Evolutionary conservation across 202 grass and related monocot genomes (phyloP).

Genomic region (Elaeis oleifera): DNA sequence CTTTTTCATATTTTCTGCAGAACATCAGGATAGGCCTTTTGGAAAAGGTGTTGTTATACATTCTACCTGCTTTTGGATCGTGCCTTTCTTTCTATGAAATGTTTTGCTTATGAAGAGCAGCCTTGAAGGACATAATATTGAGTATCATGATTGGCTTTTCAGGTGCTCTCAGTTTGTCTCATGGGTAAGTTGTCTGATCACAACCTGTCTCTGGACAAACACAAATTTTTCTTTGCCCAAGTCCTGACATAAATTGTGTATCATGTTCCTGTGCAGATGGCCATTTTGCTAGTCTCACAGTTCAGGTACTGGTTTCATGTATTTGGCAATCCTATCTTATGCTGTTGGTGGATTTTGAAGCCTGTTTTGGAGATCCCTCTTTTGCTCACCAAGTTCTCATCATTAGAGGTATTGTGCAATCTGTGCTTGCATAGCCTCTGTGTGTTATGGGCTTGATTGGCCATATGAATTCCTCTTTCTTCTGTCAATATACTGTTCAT

Average conservation of each 20-base stretch:
- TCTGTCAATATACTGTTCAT: no score
- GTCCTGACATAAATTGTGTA: slow-evolving; percentile 3
- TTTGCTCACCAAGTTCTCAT: slow-evolving; percentile 54
- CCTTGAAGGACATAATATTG: slow-evolving; percentile 27
- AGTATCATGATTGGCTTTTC: slow-evolving; percentile 42
- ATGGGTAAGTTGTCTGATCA: slow-evolving; percentile 51
- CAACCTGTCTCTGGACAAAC: no score
- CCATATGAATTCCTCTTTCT: no score
- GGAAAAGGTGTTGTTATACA: slow-evolving; percentile 41
- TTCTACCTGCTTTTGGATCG: slow-evolving; percentile 45
- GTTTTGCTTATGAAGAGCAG: slow-evolving; percentile 40
- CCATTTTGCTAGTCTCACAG: slow-evolving; percentile 29
- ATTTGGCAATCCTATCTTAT: slow-evolving; percentile 59
- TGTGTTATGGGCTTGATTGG: no score
- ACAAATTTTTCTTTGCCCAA: not conserved
- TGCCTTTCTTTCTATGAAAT: slow-evolving; percentile 45
- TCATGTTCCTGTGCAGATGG: slow-evolving; percentile 36
- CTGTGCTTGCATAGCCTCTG: no score
- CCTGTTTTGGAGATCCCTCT: slow-evolving; percentile 71
- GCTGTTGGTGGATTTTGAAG: slow-evolving; percentile 81
- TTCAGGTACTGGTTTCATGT: slow-evolving; percentile 44
- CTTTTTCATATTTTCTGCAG: slow-evolving; percentile 28
- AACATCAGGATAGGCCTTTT: slow-evolving; percentile 30
- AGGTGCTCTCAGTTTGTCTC: slow-evolving; percentile 45
- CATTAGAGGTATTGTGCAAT: slow-evolving; percentile 44